Evolutionary conservation across 768 basidiomycete species (phyloP).

Genomic region (Trichaptum fuscoviolaceum): DNA sequence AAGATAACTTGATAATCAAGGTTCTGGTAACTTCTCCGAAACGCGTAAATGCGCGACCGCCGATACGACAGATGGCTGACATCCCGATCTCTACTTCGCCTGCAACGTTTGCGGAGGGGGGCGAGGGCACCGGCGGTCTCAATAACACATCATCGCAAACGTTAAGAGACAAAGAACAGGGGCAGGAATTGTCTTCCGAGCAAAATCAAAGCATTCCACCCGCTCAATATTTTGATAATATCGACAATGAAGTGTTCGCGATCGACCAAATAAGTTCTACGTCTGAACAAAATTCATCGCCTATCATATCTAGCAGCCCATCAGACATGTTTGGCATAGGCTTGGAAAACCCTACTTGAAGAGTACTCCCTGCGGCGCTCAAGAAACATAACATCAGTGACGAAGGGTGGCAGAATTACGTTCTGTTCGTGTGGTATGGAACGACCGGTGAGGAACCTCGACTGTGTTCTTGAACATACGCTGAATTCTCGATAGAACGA

Average conservation of each 20-base stretch:
- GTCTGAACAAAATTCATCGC: background rate
- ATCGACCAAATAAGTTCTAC: background rate
- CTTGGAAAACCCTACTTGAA: constrained; percentile 96
- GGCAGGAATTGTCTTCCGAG: background rate
- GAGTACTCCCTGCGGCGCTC: constrained; percentile 93
- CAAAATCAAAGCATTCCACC: background rate
- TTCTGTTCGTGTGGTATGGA: constrained; percentile 99
- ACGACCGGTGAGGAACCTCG: constrained; percentile 58
- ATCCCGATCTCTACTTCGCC: no score
- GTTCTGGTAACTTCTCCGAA: no score
- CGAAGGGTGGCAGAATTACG: constrained; percentile 98
- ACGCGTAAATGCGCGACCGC: background rate
- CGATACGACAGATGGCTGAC: background rate
- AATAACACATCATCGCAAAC: background rate
- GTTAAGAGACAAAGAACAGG: background rate
- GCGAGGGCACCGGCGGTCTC: background rate
- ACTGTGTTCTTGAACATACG: constrained; percentile 30
- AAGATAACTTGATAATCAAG: background rate
- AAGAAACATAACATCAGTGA: constrained; percentile 99
- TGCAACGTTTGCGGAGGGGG: background rate
- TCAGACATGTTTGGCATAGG: constrained; percentile 76
- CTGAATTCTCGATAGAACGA: constrained; percentile 65
- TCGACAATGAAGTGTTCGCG: background rate
- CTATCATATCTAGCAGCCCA: background rate
- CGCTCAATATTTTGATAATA: background rate